Evolutionary conservation across 106 monocot species (phyloP), one percentile per base, ranked within the genome.

Genomic region (Apostasia shenzhenica): DNA sequence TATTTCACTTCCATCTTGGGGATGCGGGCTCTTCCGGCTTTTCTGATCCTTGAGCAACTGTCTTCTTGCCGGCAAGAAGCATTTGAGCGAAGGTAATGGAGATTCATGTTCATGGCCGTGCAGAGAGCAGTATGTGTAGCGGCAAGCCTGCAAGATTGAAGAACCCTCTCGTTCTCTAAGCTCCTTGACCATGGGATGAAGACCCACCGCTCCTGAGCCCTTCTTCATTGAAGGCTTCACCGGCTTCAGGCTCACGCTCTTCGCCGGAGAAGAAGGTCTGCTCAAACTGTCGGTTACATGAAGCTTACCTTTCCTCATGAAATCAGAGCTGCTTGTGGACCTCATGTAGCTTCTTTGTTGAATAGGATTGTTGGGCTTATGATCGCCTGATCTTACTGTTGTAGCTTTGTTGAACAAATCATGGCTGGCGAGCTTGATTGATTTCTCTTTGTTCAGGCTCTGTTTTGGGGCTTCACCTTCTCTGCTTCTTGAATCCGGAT

Each of bases 71-170:
- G 73, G 46, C 60, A 93, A 83, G 4, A 57, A 59, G 11, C 59
- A 49, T 58, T 75, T 81, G n/a, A 93, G 63, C 0, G 84, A 68
- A 49, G 81, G 75, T 66, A 75, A 52, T 55, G 61, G 42, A 11
- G 43, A 2, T 51, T 68, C 62, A 44, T 86, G 80, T 5, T 48
- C 58, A 55, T 87, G 84, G 11, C 76, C 75, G 48, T 94, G 90
- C 46, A 94, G 57, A 14, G 86, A 86, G 73, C 93, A 94, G 75
- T 90, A 84, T 6, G 64, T 74, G 48, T 83, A 94, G 42, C 81
- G 74, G 71, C 93, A 94, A 44, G 81, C 82, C 68, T 63, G 78
- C 39, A 67, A 6, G 3, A 53, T 67, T 6, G 93, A 84, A n/a
- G 81, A 77, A 48, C 75, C 81, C 14, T 82, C 76, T 1, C 72